Evolutionary conservation across 352 stramenopile species (phyloP).

Genomic region (Pythium grandisporangium): DNA sequence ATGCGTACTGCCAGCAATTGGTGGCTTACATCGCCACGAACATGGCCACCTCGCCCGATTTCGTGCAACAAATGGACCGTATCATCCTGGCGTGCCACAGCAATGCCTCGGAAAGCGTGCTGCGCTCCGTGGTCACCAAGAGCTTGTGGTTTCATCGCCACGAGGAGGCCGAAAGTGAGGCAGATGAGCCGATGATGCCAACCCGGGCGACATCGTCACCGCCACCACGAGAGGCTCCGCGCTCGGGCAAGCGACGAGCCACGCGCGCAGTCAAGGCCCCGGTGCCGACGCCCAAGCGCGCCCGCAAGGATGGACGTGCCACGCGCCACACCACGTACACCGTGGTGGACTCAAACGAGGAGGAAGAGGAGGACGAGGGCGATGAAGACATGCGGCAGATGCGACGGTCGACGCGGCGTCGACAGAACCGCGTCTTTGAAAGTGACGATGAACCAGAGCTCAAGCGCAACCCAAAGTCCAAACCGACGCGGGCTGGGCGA

Average conservation of each 20-base stretch:
- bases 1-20: constrained; percentile 41
- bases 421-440: constrained; percentile 2
- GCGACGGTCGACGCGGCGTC: constrained; percentile 1
- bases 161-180: constrained; percentile 7
- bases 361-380: constrained; percentile 17
- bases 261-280: neutral
- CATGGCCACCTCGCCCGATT: constrained; percentile 49
- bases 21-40: constrained; percentile 51
- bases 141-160: constrained; percentile 44
- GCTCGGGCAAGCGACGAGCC: too few species aligned
- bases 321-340: neutral
- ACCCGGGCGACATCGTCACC: neutral
- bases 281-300: constrained; percentile 8
- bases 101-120: constrained; percentile 32
- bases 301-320: constrained; percentile 1
- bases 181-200: constrained; percentile 8
- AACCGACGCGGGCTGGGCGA: too few species aligned
- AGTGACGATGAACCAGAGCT: constrained; percentile 7
- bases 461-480: too few species aligned
- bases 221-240: neutral
- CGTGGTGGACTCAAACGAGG: constrained; percentile 7
- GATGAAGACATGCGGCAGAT: constrained; percentile 7
- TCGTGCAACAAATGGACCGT: constrained; percentile 57
- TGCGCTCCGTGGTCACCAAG: constrained; percentile 49
- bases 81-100: constrained; percentile 63